Percentiles rank a stretch among this genome's conserved stretches.
Conservation (phyloP, 169 alveolate genomes). For the Plasmodium berghei region DNA sequence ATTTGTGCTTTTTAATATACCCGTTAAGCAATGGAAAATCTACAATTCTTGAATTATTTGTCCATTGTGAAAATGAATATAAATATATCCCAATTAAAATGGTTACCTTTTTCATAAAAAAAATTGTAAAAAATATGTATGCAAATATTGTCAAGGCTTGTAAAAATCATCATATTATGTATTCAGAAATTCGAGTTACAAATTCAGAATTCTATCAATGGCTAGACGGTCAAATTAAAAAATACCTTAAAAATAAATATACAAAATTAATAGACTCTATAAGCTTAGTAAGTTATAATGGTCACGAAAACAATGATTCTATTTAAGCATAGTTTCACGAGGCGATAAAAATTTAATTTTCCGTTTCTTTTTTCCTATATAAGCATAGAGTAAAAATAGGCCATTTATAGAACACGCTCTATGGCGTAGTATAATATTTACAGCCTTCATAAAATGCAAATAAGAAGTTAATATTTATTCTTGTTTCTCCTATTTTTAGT, state of each 20-base stretch:
- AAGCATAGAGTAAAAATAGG: no score
- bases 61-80: slow-evolving; percentile 75
- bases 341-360: no score
- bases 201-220: slow-evolving; percentile 79
- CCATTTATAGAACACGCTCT: no score
- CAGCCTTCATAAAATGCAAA: no score
- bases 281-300: slow-evolving; percentile 67
- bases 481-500: no score
- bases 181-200: slow-evolving; percentile 49
- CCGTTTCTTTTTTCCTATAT: no score
- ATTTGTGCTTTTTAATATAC: slow-evolving; percentile 77
- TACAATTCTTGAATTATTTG: slow-evolving; percentile 81
- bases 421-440: no score
- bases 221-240: slow-evolving; percentile 66
- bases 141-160: slow-evolving; percentile 78
- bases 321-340: background rate
- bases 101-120: slow-evolving; percentile 78
- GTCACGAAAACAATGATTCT: slow-evolving; percentile 39
- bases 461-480: no score
- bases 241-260: slow-evolving; percentile 34
- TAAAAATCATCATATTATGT: slow-evolving; percentile 67
- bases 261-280: slow-evolving; percentile 45
- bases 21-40: slow-evolving; percentile 78
- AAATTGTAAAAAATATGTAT: slow-evolving; percentile 79
- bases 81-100: slow-evolving; percentile 79